These are phyloP conservation scores for Floccularia luteovirens DNA, from an alignment of 768 basidiomycete genomes.

Conservation along the genomic window DNA sequence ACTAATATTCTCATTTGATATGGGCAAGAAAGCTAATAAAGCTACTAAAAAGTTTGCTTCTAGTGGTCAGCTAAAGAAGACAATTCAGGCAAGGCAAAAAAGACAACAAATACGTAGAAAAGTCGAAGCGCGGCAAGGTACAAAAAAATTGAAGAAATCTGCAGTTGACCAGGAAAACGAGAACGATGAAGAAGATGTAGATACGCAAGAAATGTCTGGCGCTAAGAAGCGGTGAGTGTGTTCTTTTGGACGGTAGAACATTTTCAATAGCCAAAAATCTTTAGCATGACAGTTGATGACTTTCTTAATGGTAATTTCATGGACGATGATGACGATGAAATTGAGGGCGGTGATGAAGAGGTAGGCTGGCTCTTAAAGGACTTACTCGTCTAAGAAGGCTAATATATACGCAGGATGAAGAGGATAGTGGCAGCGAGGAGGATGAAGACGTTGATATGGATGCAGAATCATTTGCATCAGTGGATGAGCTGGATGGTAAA, in stretches of 20 bases:
- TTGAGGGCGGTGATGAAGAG: conserved; percentile 21
- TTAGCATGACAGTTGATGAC: conserved; percentile 68
- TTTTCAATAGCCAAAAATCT: conserved; percentile 20
- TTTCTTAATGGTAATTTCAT: conserved; percentile 69
- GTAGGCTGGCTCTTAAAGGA: conserved; percentile 7
- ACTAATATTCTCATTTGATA: conserved; percentile 7
- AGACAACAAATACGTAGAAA: conserved; percentile 72
- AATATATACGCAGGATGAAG: conserved; percentile 8
- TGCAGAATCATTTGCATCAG: conserved; percentile 63
- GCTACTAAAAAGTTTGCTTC: conserved; percentile 83
- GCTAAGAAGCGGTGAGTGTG: conserved; percentile 9
- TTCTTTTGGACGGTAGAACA: neutral
- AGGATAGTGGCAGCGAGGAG: conserved; percentile 13
- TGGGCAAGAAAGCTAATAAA: conserved; percentile 62
- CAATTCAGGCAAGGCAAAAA: conserved; percentile 78
- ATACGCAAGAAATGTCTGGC: conserved; percentile 16
- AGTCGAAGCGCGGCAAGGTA: conserved; percentile 49
- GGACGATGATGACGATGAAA: conserved; percentile 49
- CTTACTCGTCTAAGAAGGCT: conserved; percentile 14
- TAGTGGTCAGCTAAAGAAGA: conserved; percentile 82
- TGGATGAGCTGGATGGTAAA: conserved; percentile 66
- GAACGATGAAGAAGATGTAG: conserved; percentile 26
- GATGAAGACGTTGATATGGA: conserved; percentile 26
- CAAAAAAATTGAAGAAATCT: conserved; percentile 26
- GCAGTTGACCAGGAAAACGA: conserved; percentile 24